phyloP scores from a whole-genome alignment of 768 basidiomycete species.

The Infundibulicybe gibba region DNA sequence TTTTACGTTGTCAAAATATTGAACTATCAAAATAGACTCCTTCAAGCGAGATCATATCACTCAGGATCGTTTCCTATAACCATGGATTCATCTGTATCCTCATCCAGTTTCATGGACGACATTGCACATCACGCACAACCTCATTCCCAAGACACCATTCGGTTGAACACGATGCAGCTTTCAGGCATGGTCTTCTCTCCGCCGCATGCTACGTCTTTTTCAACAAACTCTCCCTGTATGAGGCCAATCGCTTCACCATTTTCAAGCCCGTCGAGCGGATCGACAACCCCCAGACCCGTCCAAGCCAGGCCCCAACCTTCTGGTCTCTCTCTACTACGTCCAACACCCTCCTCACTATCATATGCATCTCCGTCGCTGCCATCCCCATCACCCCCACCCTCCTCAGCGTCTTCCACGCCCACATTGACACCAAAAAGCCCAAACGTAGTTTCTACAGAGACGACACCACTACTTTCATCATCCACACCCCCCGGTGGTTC shows the following conservation, averaged over 20 bases:
- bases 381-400: conserved; percentile 3
- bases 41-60: conserved; percentile 53
- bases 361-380: conserved; percentile 5
- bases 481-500: conserved; percentile 5
- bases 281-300: conserved; percentile 10
- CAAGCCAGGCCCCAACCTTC: conserved; percentile 21
- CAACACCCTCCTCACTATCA: neutral
- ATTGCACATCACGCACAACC: conserved; percentile 5
- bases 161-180: conserved; percentile 62
- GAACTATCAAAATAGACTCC: conserved; percentile 34
- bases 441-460: conserved; percentile 1
- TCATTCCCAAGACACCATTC: conserved; percentile 63
- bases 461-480: conserved; percentile 10
- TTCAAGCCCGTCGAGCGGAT: conserved; percentile 9
- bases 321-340: conserved; percentile 34
- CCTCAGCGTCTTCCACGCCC: neutral
- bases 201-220: conserved; percentile 2
- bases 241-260: conserved; percentile 6
- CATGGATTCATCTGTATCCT: neutral
- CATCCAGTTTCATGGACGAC: conserved; percentile 1
- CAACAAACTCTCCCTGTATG: conserved; percentile 2
- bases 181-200: conserved; percentile 46
- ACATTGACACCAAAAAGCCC: neutral
- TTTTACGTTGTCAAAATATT: too few relatives aligned
- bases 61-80: conserved; percentile 18